Conservation (phyloP, 805 yeast species). For the Saturnispora sekii region DNA sequence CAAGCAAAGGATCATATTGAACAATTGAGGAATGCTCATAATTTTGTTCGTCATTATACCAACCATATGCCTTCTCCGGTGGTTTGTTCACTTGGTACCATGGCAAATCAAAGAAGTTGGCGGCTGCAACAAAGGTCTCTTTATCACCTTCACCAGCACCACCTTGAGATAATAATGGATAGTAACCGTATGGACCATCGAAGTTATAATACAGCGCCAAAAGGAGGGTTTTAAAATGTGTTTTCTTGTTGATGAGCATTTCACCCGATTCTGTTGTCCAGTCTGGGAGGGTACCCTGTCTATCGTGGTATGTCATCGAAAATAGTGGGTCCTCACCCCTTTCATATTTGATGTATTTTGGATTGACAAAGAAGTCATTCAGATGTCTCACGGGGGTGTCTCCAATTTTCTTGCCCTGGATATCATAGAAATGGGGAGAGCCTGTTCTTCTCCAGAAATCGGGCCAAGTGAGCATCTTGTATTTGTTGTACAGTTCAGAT, state of each 20-base stretch:
- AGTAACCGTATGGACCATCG: slow-evolving; percentile 57
- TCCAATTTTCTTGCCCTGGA: slow-evolving; percentile 48
- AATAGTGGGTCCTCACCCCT: slow-evolving; percentile 25
- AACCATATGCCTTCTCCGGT: slow-evolving; percentile 26
- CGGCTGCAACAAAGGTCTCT: slow-evolving; percentile 70
- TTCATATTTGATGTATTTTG: slow-evolving; percentile 24
- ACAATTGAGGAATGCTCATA: slow-evolving; percentile 29
- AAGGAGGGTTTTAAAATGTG: slow-evolving; percentile 49
- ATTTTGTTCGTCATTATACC: slow-evolving; percentile 24
- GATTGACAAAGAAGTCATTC: slow-evolving; percentile 26
- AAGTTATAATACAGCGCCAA: slow-evolving; percentile 57
- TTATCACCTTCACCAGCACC: slow-evolving; percentile 76
- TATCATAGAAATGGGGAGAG: slow-evolving; percentile 59
- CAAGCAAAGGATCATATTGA: slow-evolving; percentile 27
- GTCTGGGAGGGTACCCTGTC: slow-evolving; percentile 60
- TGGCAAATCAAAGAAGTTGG: slow-evolving; percentile 38
- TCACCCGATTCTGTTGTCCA: slow-evolving; percentile 68
- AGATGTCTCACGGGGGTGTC: slow-evolving; percentile 23
- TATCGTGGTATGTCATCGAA: slow-evolving; percentile 46
- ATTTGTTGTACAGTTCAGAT: slow-evolving; percentile 42
- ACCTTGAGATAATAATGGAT: slow-evolving; percentile 64
- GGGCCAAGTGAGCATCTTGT: slow-evolving; percentile 63
- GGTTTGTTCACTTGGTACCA: slow-evolving; percentile 45
- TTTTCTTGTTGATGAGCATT: slow-evolving; percentile 47
- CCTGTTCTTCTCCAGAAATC: slow-evolving; percentile 85